A percentile compares a stretch with the other conserved stretches of the same genome.
Evolutionary conservation across 306 rosid species (phyloP).

Genomic region (Biancaea sappan): DNA sequence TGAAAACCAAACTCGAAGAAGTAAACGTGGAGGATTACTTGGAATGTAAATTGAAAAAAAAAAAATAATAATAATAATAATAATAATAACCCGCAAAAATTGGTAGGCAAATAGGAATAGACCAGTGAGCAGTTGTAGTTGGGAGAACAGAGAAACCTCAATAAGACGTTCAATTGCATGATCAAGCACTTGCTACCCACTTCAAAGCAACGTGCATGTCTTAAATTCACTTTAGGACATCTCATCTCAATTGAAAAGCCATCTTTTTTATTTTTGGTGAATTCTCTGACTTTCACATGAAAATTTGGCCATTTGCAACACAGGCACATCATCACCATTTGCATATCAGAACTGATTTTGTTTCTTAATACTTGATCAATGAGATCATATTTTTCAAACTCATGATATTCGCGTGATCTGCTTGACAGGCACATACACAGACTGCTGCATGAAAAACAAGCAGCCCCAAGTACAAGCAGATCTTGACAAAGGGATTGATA

Average conservation of each 20-base stretch:
- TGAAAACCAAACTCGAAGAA: not conserved
- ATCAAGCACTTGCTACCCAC: not conserved
- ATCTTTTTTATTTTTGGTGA: too few species aligned
- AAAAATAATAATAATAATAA: too few species aligned
- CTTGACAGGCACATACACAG: too few species aligned
- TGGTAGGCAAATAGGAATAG: not conserved
- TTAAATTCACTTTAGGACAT: not conserved
- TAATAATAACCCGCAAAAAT: not conserved
- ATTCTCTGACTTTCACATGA: too few species aligned
- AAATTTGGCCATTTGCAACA: too few species aligned
- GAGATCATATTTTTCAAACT: too few species aligned
- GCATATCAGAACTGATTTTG: not conserved
- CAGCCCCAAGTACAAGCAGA: too few species aligned
- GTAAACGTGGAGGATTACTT: not conserved
- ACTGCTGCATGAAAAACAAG: too few species aligned
- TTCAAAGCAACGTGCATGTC: not conserved
- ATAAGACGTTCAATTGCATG: not conserved
- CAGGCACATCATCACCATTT: too few species aligned
- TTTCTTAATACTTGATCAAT: constrained; percentile 6
- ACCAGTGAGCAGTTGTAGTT: not conserved
- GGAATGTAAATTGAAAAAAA: not conserved
- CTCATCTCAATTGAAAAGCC: not conserved
- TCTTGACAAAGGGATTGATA: constrained; percentile 30
- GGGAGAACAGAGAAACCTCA: not conserved
- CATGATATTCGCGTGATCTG: too few species aligned